Conservation (phyloP, 176 grass and related monocot genomes). For the Triticum turgidum region DNA sequence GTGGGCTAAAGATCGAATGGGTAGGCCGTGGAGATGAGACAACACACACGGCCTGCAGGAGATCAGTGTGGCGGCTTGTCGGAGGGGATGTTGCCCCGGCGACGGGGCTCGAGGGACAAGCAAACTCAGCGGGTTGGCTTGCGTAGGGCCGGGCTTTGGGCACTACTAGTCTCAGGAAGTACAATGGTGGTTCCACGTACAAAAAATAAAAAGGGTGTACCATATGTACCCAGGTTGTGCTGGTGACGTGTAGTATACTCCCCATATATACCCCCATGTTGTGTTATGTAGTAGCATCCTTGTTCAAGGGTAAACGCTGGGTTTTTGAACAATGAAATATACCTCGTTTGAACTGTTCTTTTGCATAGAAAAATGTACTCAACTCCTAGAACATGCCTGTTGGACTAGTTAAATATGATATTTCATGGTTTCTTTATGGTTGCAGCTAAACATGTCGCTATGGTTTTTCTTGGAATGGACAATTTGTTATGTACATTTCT, state of each 20-base stretch:
- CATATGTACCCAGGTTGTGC: slow-evolving; percentile 12
- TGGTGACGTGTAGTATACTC: background rate
- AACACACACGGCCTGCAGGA: too few relatives aligned
- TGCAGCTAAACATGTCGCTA: background rate
- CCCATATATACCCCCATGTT: slow-evolving; percentile 5
- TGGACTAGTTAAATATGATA: background rate
- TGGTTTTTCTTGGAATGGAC: too few relatives aligned
- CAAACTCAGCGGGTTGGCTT: too few relatives aligned
- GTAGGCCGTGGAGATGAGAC: too few relatives aligned
- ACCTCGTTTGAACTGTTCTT: background rate
- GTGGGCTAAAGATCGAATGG: too few relatives aligned
- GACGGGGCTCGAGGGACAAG: too few relatives aligned
- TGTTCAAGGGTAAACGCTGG: background rate
- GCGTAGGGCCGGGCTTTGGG: too few relatives aligned
- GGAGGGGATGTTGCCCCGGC: too few relatives aligned
- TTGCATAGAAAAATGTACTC: background rate
- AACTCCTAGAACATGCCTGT: background rate
- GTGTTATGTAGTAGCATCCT: slow-evolving; percentile 32
- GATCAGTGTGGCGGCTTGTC: too few relatives aligned
- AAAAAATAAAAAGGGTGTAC: background rate
- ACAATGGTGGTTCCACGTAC: too few relatives aligned
- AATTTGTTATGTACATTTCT: too few relatives aligned
- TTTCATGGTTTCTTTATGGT: slow-evolving; percentile 2
- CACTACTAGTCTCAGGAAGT: too few relatives aligned
- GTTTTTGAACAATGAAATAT: slow-evolving; percentile 1